Conservation (phyloP, 495 filamentous ascomycete species). For the Hypoxylon subgilvum region DNA sequence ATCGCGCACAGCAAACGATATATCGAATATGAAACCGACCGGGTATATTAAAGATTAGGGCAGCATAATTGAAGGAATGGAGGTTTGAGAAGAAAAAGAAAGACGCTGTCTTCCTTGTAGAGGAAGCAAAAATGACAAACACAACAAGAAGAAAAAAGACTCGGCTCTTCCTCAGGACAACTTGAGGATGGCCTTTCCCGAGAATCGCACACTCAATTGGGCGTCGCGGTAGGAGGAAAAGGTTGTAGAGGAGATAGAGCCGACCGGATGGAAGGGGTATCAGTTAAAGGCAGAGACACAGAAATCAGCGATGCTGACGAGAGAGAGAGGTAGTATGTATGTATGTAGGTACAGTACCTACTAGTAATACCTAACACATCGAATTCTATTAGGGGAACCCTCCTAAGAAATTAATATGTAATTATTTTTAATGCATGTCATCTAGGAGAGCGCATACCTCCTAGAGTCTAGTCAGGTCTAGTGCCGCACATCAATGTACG, state of each 20-base stretch:
- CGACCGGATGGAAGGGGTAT: conserved; percentile 36
- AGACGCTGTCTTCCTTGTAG: conserved; percentile 27
- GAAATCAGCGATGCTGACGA: conserved; percentile 22
- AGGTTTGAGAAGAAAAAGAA: conserved; percentile 4
- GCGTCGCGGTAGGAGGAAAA: conserved; percentile 4
- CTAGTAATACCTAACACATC: too few species aligned
- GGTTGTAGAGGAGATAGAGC: conserved; percentile 18
- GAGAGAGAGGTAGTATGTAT: too few species aligned
- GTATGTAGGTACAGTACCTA: too few species aligned
- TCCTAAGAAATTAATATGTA: conserved; percentile 34
- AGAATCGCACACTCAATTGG: conserved; percentile 33
- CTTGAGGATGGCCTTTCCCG: conserved; percentile 17
- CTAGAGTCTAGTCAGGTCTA: conserved; percentile 29
- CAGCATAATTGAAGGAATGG: conserved; percentile 26
- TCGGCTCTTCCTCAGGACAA: conserved; percentile 16
- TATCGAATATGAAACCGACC: conserved; percentile 21
- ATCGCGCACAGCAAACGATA: conserved; percentile 34
- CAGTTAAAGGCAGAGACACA: conserved; percentile 25
- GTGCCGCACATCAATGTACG: too few species aligned
- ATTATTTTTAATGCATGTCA: conserved; percentile 40
- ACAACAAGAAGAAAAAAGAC: conserved; percentile 16
- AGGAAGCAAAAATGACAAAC: conserved; percentile 16
- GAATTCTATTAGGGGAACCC: too few species aligned
- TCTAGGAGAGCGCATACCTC: conserved; percentile 28
- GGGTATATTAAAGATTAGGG: conserved; percentile 36